Conservation (phyloP, 176 grass and related monocot genomes). For the Aegilops sharonensis region DNA sequence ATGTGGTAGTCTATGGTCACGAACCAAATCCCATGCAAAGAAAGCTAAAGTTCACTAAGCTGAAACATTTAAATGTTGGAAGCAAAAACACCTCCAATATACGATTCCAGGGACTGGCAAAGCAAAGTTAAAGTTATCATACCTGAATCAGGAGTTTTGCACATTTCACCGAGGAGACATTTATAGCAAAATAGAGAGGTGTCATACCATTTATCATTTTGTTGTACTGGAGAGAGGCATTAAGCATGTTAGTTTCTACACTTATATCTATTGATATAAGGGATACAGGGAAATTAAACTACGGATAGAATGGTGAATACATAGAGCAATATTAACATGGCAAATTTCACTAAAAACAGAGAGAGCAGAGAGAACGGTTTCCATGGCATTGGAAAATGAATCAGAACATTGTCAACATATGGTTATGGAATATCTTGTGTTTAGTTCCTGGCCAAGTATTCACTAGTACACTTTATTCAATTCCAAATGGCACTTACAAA, state of each 20-base stretch:
- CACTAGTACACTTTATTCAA: background rate
- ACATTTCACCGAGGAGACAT: conserved; percentile 7
- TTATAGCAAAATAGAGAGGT: conserved; percentile 34
- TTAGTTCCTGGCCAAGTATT: background rate
- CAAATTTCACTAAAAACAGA: background rate
- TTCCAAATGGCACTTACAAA: background rate
- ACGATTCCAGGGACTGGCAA: background rate
- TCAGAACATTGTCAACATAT: background rate
- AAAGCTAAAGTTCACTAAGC: background rate
- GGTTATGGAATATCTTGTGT: background rate
- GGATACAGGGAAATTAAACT: background rate
- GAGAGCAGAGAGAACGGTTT: background rate
- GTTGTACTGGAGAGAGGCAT: conserved; percentile 13
- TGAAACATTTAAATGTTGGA: background rate
- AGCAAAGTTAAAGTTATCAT: background rate
- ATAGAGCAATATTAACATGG: background rate
- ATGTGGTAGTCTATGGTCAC: background rate
- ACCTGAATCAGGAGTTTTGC: conserved; percentile 33
- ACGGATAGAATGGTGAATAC: background rate
- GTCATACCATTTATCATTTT: conserved; percentile 30
- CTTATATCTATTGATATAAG: background rate
- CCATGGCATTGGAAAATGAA: background rate
- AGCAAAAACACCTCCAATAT: background rate
- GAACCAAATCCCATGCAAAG: background rate
- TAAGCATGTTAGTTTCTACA: background rate